phyloP scores from a whole-genome alignment of 148 eudicot species.

The Vaccinium myrtillus region DNA sequence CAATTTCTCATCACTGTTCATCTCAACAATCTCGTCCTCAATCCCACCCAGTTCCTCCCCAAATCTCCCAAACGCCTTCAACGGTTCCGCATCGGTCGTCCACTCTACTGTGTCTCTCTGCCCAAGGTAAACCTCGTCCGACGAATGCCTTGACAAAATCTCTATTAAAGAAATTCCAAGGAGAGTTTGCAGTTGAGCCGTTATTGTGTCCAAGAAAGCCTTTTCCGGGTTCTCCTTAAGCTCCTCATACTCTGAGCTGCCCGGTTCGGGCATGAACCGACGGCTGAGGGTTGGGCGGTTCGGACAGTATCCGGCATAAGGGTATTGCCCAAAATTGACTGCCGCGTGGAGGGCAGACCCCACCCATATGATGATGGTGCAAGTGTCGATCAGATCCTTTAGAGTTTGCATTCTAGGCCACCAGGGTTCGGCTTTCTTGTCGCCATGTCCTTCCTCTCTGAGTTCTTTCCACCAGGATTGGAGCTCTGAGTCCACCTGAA shows the following conservation, averaged over 20 bases:
- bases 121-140: conserved; percentile 40
- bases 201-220: conserved; percentile 30
- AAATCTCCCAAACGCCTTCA: conserved; percentile 27
- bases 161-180: conserved; percentile 29
- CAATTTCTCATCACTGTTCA: conserved; percentile 22
- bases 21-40: conserved; percentile 21
- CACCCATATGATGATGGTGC: conserved; percentile 38
- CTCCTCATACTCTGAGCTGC: conserved; percentile 25
- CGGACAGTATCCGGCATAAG: conserved; percentile 36
- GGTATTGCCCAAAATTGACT: conserved; percentile 41
- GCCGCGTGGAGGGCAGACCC: conserved; percentile 38
- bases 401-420: conserved; percentile 36
- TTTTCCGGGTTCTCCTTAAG: conserved; percentile 23
- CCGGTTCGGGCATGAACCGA: conserved; percentile 32
- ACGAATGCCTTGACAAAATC: conserved; percentile 35
- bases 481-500: conserved; percentile 27
- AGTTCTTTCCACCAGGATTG: conserved; percentile 42
- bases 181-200: conserved; percentile 26
- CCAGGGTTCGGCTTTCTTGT: conserved; percentile 40
- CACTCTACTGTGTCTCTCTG: conserved; percentile 30
- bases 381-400: conserved; percentile 22
- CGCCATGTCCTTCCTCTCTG: conserved; percentile 32
- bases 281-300: conserved; percentile 41
- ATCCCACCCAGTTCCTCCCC: conserved; percentile 21
- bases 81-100: conserved; percentile 21